phyloP scores from a whole-genome alignment of 2,329 filamentous ascomycete genomes.

The Ampelomyces quisqualis region DNA sequence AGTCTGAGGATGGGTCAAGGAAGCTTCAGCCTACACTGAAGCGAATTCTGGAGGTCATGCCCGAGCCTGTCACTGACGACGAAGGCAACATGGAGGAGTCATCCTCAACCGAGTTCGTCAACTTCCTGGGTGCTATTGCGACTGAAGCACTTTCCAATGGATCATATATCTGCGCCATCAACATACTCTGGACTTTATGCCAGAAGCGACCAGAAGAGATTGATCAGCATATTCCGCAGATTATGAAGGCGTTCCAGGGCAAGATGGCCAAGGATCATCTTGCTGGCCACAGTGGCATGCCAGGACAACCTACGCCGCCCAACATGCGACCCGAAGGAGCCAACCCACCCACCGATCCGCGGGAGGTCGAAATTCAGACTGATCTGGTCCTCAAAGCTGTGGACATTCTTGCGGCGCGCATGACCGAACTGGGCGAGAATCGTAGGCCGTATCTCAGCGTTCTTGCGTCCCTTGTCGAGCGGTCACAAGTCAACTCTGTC shows the following conservation, averaged over 20 bases:
- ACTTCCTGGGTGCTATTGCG: constrained; percentile 79
- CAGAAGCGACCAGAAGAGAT: constrained; percentile 82
- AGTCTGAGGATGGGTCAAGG: constrained; percentile 63
- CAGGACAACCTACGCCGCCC: constrained; percentile 34
- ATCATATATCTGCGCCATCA: constrained; percentile 85
- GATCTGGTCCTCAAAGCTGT: constrained; percentile 93
- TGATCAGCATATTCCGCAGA: constrained; percentile 79
- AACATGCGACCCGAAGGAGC: constrained; percentile 55
- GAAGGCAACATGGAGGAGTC: constrained; percentile 74
- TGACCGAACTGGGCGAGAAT: constrained; percentile 89
- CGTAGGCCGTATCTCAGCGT: constrained; percentile 92
- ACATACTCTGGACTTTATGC: constrained; percentile 88
- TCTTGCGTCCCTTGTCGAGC: constrained; percentile 90
- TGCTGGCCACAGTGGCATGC: constrained; percentile 56
- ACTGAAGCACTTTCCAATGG: constrained; percentile 80
- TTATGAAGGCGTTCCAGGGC: constrained; percentile 91
- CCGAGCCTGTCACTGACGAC: constrained; percentile 79
- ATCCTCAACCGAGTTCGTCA: constrained; percentile 82
- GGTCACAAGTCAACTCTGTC: constrained; percentile 81
- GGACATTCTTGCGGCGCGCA: constrained; percentile 85
- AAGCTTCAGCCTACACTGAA: constrained; percentile 71
- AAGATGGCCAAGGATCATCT: constrained; percentile 95
- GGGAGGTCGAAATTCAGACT: constrained; percentile 86
- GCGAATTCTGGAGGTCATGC: constrained; percentile 84
- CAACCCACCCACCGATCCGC: constrained; percentile 65